Evolutionary conservation across 768 basidiomycete species (phyloP).

Genomic region (Rossbeevera mucosa): DNA sequence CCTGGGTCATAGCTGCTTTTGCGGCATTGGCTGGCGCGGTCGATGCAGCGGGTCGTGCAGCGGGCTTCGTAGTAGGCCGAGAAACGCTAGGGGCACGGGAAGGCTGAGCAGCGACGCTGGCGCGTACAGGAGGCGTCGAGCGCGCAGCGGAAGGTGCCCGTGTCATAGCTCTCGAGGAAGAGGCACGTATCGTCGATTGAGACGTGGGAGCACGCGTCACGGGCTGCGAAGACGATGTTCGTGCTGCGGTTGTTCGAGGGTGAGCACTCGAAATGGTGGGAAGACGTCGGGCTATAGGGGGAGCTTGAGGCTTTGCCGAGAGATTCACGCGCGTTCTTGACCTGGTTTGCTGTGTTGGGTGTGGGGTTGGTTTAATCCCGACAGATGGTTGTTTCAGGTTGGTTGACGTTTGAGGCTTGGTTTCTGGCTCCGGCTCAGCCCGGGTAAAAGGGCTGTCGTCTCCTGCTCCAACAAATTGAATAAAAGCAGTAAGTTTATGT

Average conservation of each 20-base stretch:
- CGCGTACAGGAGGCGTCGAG: slow-evolving; percentile 16
- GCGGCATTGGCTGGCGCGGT: slow-evolving; percentile 1
- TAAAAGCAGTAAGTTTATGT: not conserved
- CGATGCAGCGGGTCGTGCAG: slow-evolving; percentile 4
- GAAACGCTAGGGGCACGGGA: slow-evolving; percentile 6
- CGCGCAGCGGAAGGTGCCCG: slow-evolving; percentile 15
- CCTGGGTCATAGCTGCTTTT: slow-evolving; percentile 6
- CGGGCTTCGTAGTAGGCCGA: slow-evolving; percentile 9
- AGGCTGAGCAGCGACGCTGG: not conserved
- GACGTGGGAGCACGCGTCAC: slow-evolving; percentile 22
- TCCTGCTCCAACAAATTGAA: slow-evolving; percentile 11
- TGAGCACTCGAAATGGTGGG: slow-evolving; percentile 6
- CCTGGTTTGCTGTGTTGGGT: slow-evolving; percentile 8
- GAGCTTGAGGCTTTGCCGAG: slow-evolving; percentile 5
- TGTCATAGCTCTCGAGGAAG: slow-evolving; percentile 18
- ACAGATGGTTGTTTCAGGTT: not conserved
- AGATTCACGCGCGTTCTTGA: not conserved
- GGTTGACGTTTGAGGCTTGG: slow-evolving; percentile 11
- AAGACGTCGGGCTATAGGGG: slow-evolving; percentile 10
- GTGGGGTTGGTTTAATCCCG: slow-evolving; percentile 1
- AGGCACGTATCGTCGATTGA: slow-evolving; percentile 16
- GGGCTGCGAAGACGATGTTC: slow-evolving; percentile 17
- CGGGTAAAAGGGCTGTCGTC: slow-evolving; percentile 29
- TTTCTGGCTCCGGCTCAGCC: slow-evolving; percentile 3
- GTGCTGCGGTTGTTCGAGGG: slow-evolving; percentile 2